Conservation (phyloP, 371 early-diverging fungal genomes). For the Lichtheimia ornata region DNA sequence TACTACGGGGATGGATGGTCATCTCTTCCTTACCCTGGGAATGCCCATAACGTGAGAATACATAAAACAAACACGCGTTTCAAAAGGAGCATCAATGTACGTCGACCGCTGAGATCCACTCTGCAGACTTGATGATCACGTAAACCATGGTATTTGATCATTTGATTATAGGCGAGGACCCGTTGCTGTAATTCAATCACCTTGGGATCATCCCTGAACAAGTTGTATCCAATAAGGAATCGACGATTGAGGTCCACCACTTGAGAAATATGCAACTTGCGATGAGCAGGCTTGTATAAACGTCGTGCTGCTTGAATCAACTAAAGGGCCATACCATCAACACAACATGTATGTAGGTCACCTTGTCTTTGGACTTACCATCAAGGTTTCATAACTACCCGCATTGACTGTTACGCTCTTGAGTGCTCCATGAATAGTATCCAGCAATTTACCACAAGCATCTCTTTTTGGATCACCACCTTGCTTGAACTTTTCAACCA, state of each 20-base stretch:
- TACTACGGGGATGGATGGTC: background rate
- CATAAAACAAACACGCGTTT: slow-evolving; percentile 62
- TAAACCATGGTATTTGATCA: slow-evolving; percentile 84
- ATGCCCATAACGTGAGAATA: slow-evolving; percentile 65
- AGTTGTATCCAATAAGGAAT: slow-evolving; percentile 78
- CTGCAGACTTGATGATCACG: slow-evolving; percentile 91
- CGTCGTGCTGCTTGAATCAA: slow-evolving; percentile 93
- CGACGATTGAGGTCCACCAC: slow-evolving; percentile 84
- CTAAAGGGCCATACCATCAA: slow-evolving; percentile 23
- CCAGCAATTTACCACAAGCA: slow-evolving; percentile 81
- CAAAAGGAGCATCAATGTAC: slow-evolving; percentile 64
- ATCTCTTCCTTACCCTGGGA: slow-evolving; percentile 69
- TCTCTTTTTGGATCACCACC: slow-evolving; percentile 86
- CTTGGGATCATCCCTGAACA: slow-evolving; percentile 73
- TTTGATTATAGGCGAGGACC: slow-evolving; percentile 83
- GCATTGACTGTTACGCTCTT: slow-evolving; percentile 91
- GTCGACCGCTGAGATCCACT: slow-evolving; percentile 61
- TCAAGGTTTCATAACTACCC: slow-evolving; percentile 90
- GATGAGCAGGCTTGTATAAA: slow-evolving; percentile 88
- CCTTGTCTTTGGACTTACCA: slow-evolving; percentile 50
- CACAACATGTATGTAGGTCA: too few relatives aligned
- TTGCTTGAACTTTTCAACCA: slow-evolving; percentile 80
- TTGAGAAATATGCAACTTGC: slow-evolving; percentile 77
- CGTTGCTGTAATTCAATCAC: slow-evolving; percentile 66
- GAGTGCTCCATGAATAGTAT: slow-evolving; percentile 75